Evolutionary conservation across 129 eudicot genomes (phyloP).

Genomic region (Deinandra increscens): DNA sequence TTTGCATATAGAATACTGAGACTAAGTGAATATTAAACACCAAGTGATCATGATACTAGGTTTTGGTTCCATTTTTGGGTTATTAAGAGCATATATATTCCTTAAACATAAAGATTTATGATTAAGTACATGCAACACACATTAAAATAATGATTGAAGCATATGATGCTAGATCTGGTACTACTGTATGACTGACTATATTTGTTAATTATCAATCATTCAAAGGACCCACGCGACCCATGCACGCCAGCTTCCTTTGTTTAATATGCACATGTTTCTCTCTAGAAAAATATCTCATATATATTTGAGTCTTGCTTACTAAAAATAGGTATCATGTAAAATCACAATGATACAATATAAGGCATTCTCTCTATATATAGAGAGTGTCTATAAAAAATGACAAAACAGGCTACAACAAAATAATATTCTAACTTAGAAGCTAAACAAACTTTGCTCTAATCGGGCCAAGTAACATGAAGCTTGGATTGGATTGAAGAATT

Average conservation of each 20-base stretch:
- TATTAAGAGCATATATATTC: not conserved
- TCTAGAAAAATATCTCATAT: too few species aligned
- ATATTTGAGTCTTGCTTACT: too few species aligned
- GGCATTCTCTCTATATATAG: too few species aligned
- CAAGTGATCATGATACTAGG: not conserved
- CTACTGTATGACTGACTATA: not conserved
- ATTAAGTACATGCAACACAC: not conserved
- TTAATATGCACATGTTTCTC: not conserved
- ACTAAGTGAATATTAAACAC: not conserved
- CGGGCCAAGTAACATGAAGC: too few species aligned
- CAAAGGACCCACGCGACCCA: conserved; percentile 15
- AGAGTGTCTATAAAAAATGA: too few species aligned
- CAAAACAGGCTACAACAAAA: too few species aligned
- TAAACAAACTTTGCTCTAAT: too few species aligned
- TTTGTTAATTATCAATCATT: conserved; percentile 7
- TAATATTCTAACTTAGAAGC: too few species aligned
- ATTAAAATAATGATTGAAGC: not conserved
- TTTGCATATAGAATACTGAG: not conserved
- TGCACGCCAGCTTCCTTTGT: conserved; percentile 8
- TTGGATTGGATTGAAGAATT: too few species aligned
- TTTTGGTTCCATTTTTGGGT: conserved; percentile 4
- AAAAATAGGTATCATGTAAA: too few species aligned
- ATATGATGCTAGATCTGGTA: conserved; percentile 13
- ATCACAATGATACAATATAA: too few species aligned
- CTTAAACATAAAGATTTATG: conserved; percentile 2